Percentiles rank a stretch among this genome's conserved stretches.
phyloP scores from a whole-genome alignment of 805 yeast species.

The Metschnikowia lachancei region DNA sequence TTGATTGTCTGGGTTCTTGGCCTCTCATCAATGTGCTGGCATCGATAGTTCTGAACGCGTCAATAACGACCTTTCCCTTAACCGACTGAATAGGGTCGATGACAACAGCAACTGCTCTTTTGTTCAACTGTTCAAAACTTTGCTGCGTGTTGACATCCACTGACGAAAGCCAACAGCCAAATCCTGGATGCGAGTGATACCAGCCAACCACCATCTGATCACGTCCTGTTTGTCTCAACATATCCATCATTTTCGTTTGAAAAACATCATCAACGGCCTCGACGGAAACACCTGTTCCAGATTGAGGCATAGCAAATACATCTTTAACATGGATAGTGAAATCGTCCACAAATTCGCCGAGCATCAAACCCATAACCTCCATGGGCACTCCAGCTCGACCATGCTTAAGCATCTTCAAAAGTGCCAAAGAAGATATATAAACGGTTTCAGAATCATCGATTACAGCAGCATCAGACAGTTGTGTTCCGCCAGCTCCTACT shows the following conservation, averaged over 20 bases:
- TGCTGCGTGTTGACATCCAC: conserved; percentile 98
- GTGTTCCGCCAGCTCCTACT: conserved; percentile 43
- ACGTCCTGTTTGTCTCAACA: conserved; percentile 98
- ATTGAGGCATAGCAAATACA: conserved; percentile 99
- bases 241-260: conserved; percentile 99
- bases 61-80: conserved; percentile 97
- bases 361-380: conserved; percentile 94
- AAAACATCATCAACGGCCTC: conserved; percentile 99
- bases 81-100: conserved; percentile 98
- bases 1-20: conserved; percentile 96
- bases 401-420: conserved; percentile 94
- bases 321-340: conserved; percentile 96
- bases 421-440: conserved; percentile 90
- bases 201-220: conserved; percentile 99
- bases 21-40: conserved; percentile 88
- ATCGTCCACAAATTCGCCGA: conserved; percentile 97
- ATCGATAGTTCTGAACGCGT: conserved; percentile 93
- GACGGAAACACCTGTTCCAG: conserved; percentile 97
- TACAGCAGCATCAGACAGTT: conserved; percentile 66
- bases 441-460: conserved; percentile 96
- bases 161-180: conserved; percentile 98
- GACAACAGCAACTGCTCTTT: conserved; percentile 96
- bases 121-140: conserved; percentile 92
- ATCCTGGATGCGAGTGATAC: conserved; percentile 99
- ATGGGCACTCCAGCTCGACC: conserved; percentile 88